Percentiles rank a stretch among this genome's conserved stretches.
phyloP scores from a whole-genome alignment of 2,329 filamentous ascomycete genomes.

The Colletotrichum sp. region DNA sequence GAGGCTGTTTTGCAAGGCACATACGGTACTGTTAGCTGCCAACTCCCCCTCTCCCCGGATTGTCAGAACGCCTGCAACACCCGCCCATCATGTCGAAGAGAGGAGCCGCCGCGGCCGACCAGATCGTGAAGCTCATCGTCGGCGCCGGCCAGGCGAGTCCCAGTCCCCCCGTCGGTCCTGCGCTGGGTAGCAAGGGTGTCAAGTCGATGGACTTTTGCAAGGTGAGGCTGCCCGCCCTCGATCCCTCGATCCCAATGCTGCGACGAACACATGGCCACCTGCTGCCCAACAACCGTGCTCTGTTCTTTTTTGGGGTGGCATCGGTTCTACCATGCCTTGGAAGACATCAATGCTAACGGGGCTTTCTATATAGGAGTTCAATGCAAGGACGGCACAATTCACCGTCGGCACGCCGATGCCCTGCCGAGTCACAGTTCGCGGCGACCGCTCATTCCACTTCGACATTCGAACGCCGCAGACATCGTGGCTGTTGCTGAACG shows the following conservation, averaged over 20 bases:
- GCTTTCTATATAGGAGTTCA: slow-evolving; percentile 77
- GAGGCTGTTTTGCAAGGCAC: slow-evolving; percentile 1
- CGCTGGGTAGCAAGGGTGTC: slow-evolving; percentile 94
- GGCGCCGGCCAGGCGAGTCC: slow-evolving; percentile 94
- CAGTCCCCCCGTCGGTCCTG: slow-evolving; percentile 94
- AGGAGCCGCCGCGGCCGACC: slow-evolving; percentile 53
- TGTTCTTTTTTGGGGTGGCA: not conserved
- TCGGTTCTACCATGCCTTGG: slow-evolving; percentile 4
- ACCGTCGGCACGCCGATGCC: slow-evolving; percentile 83
- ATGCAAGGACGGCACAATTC: slow-evolving; percentile 89
- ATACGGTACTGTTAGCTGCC: not conserved
- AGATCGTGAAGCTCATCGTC: slow-evolving; percentile 96
- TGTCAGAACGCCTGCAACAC: slow-evolving; percentile 19
- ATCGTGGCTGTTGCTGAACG: slow-evolving; percentile 84
- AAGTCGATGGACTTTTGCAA: slow-evolving; percentile 99
- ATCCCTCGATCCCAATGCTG: not conserved
- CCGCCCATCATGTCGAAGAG: slow-evolving; percentile 56
- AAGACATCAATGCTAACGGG: slow-evolving; percentile 18
- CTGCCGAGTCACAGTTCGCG: slow-evolving; percentile 87
- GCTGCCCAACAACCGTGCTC: slow-evolving; percentile 9
- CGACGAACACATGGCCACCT: slow-evolving; percentile 9
- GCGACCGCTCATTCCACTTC: slow-evolving; percentile 92
- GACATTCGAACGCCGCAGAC: slow-evolving; percentile 94
- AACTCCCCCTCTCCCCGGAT: not conserved
- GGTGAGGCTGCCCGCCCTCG: slow-evolving; percentile 50